phyloP scores from a whole-genome alignment of 208 protist genomes.

The Trypanosoma melophagium region DNA sequence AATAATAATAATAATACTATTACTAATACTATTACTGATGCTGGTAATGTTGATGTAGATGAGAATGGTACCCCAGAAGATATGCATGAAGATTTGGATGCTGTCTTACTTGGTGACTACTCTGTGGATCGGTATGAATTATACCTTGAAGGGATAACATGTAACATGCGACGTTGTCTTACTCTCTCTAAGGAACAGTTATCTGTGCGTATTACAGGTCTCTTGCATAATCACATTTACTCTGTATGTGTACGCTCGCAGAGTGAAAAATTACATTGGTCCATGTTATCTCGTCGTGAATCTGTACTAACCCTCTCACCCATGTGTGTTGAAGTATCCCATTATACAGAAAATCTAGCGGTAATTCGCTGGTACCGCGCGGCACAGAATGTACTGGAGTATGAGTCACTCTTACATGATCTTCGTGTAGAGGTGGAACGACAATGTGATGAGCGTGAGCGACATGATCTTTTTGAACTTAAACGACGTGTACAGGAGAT shows the following conservation, averaged over 20 bases:
- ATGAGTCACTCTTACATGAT: constrained; percentile 46
- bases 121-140: constrained; percentile 79
- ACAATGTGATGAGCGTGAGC: constrained; percentile 73
- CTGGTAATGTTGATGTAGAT: not conserved
- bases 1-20: not conserved
- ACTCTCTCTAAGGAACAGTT: constrained; percentile 56
- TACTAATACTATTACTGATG: not conserved
- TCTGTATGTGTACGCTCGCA: constrained; percentile 74
- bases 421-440: constrained; percentile 58
- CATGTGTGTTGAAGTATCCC: constrained; percentile 51
- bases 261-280: constrained; percentile 83
- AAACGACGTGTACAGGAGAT: constrained; percentile 81
- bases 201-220: constrained; percentile 48
- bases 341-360: constrained; percentile 74
- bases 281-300: constrained; percentile 70
- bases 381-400: constrained; percentile 44
- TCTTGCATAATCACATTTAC: constrained; percentile 84
- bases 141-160: constrained; percentile 66
- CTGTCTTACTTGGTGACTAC: constrained; percentile 74
- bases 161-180: constrained; percentile 42
- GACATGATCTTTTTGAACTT: constrained; percentile 78
- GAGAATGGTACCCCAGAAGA: not conserved
- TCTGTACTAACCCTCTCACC: constrained; percentile 78
- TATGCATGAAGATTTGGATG: constrained; percentile 13
- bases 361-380: constrained; percentile 67